Base-by-base conservation (phyloP, 2,329 filamentous ascomycete species). In the Aspergillus sp. region DNA sequence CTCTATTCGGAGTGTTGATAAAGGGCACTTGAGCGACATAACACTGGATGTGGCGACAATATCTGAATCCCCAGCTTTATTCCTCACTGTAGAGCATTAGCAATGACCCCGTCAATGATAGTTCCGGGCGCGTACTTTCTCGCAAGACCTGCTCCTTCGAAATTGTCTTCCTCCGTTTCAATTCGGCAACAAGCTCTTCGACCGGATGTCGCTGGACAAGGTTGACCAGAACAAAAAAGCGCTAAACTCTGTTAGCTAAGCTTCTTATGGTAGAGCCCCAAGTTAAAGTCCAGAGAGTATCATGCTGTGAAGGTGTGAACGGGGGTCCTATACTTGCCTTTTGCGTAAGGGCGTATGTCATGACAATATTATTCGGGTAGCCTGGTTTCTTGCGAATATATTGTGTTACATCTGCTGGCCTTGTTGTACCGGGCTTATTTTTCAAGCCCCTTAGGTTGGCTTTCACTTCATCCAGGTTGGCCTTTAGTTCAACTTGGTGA, bases 401-500 rank as follows among this genome's bases (percentile, higher is more conserved):
- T 65, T 85, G 81, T 7, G 95, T 99, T 63, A 99, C 90, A 77
- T 99, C 95, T 50, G 91, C 92, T 7, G 95, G 95, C 70, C 92
- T 88, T 43, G 95, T 99, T 48, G 95, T 96, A 21, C 95, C 95
- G 6, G 94, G 91, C 75, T 95, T 96, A 75, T 97, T 97, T 78
- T 99, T 99, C 63, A 99, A 78, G 4, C 95, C 95, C 67, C 95
- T 90, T 67, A 96, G 84, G 74, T 98, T 99, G n/a, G 90, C 89
- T 76, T 94, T 95, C 67, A 97, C 85, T 59, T 97, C 92, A 36
- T 90, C 90, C 9, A 87, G 85, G 69, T 99, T 99, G 58, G 97
- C 87, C 73, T 92, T 94, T 59, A 99, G 84, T 74, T 99, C 95
- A 32, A 95, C 90, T 77, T 97, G 92, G 68, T 94, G 88, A 1